These are phyloP conservation scores for Glomus cerebriforme DNA, from an alignment of 192 early-diverging fungal species.

Conservation along the genomic window DNA sequence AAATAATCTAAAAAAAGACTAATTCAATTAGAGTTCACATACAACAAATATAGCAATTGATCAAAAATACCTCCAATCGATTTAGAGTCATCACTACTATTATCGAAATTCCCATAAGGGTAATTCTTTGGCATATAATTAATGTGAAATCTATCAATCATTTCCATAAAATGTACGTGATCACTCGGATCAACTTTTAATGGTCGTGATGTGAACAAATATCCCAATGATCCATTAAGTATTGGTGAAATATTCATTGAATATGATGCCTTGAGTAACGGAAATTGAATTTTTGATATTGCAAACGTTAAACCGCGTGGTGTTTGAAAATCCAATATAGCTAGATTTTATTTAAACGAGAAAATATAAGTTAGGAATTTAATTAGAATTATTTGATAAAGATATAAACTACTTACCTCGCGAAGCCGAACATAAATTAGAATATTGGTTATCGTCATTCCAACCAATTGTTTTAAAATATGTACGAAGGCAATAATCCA, in stretches of 20 bases:
- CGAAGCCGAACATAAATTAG: constrained; percentile 74
- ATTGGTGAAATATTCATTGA: constrained; percentile 62
- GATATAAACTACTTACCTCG: constrained; percentile 42
- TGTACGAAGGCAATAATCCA: constrained; percentile 77
- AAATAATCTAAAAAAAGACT: constrained; percentile 51
- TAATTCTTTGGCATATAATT: constrained; percentile 36
- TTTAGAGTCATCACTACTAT: background rate
- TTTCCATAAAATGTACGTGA: constrained; percentile 51
- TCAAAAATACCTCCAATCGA: background rate
- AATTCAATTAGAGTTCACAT: background rate
- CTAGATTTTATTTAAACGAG: constrained; percentile 31
- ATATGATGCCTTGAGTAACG: constrained; percentile 76
- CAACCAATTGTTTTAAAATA: constrained; percentile 77
- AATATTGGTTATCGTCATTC: constrained; percentile 82
- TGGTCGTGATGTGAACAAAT: constrained; percentile 76
- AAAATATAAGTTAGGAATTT: background rate
- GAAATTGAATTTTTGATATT: constrained; percentile 75
- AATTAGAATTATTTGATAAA: background rate
- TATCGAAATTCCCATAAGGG: background rate
- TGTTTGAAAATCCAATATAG: constrained; percentile 80
- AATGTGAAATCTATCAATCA: constrained; percentile 54
- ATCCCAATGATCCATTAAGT: constrained; percentile 71
- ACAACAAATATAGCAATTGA: background rate
- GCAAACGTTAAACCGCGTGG: constrained; percentile 72
- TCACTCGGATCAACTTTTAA: constrained; percentile 60